Percentiles rank a stretch among this genome's conserved stretches.
These are phyloP conservation scores for Colletotrichum acutatum DNA, from an alignment of 2,329 filamentous ascomycete genomes.

Conservation along the genomic window DNA sequence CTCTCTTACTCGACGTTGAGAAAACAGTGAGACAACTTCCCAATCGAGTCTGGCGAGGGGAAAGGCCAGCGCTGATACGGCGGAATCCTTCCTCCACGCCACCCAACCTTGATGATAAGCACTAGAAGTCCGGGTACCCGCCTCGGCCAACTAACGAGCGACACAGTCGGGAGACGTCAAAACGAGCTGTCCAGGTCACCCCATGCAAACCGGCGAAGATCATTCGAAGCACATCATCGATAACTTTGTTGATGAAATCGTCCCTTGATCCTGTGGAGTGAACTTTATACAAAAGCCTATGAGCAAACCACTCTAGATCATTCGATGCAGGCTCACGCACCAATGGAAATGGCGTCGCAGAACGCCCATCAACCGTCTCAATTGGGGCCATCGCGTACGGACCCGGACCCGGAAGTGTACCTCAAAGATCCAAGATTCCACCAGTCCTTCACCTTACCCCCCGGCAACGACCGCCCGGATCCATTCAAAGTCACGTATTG, in stretches of 20 bases:
- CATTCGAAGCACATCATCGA: not conserved
- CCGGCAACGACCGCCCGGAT: slow-evolving; percentile 36
- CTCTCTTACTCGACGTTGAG: not conserved
- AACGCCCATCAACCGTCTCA: not conserved
- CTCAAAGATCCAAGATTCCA: slow-evolving; percentile 42
- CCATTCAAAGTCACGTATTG: slow-evolving; percentile 40
- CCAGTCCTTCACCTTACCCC: slow-evolving; percentile 40
- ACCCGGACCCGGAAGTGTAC: slow-evolving; percentile 22
- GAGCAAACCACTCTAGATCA: not conserved
- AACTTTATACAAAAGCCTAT: not conserved
- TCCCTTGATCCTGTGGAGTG: not conserved
- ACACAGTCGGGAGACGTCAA: not conserved
- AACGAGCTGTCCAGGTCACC: not conserved
- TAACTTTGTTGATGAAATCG: not conserved
- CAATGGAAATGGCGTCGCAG: not conserved
- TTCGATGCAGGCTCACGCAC: not conserved
- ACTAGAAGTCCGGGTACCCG: not conserved
- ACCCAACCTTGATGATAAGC: not conserved
- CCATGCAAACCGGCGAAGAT: not conserved
- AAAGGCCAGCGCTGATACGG: not conserved
- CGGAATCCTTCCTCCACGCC: not conserved
- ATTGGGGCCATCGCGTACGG: not conserved
- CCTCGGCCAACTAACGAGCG: not conserved
- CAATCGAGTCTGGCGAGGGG: not conserved
- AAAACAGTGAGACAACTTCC: not conserved